Evolutionary conservation across 495 filamentous ascomycete genomes (phyloP), one percentile per base, ranked within the genome.

Genomic region (Tuber umbilicatum): DNA sequence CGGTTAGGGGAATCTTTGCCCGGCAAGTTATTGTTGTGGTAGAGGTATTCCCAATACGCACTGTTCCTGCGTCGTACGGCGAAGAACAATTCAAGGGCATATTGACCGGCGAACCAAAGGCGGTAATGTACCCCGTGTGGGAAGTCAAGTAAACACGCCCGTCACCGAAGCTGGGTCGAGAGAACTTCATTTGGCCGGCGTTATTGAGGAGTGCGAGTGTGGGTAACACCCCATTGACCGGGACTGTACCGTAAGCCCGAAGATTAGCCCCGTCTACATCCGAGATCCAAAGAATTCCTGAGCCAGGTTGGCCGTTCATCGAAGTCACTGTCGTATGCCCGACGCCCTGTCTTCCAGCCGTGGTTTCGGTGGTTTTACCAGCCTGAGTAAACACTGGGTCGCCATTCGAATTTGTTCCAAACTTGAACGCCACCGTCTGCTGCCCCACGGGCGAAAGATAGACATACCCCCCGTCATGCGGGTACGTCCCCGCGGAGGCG

Each of bases 381-480:
- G 84, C 84, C 69, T 84, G 82, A 6, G 82, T 80, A 69, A 85
- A 85, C 14, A 81, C 79, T 16, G 84, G 83, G 27, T 81, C 76
- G 9, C 84, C 84, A 37, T 75, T 74, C 2, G 74, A 72, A 47
- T 79, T 81, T 67, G 77, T 80, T 31, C 79, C 77, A 73, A 85
- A 85, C 69, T 84, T 83, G 74, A 83, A 85, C 5, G 82, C 84
- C 35, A 83, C 78, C 12, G 82, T 84, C 41, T 79, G 78, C 70
- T 81, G 76, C n/a, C 83, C 80, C 10, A 84, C 83, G 3, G 84
- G 82, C 7, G 83, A 84, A 72, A 84, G 81, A 72, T 85, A 85
- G 45, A 86, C 82, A 73, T 85, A 86, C n/a, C 85, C 84, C 7
- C 85, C 85, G 64, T 86, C 85, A 23, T 81, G 76, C 0, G 85